Conservation (phyloP, 805 yeast species). For the Hanseniaspora lindneri region DNA sequence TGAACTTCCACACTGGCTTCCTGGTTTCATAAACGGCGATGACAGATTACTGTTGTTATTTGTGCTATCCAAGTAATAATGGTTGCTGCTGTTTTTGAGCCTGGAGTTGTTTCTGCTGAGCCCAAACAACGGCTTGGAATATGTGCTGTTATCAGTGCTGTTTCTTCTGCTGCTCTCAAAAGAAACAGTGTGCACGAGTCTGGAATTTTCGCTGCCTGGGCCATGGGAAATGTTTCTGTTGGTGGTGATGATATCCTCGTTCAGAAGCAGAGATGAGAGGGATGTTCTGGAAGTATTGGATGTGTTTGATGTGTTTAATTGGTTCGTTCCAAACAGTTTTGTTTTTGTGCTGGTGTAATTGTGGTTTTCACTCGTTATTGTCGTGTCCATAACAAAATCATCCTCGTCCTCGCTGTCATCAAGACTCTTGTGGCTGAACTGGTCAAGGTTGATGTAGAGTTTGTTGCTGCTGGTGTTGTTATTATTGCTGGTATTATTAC, state of each 20-base stretch:
- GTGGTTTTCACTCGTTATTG: not conserved
- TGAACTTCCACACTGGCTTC: constrained; percentile 1
- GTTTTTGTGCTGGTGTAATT: not conserved
- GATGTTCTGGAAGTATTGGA: not conserved
- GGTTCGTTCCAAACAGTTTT: not conserved
- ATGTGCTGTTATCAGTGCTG: not conserved
- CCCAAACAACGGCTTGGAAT: not conserved
- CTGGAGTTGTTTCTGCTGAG: not conserved
- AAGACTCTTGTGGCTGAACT: not conserved
- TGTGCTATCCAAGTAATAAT: constrained; percentile 1
- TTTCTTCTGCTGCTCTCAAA: not conserved
- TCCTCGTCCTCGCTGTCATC: not conserved
- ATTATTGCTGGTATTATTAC: too few relatives aligned
- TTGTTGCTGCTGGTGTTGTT: too few relatives aligned
- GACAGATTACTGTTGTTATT: not conserved
- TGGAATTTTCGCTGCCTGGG: not conserved
- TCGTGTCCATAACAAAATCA: not conserved
- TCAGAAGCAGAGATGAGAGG: not conserved
- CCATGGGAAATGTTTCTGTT: not conserved
- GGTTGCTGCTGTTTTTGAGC: not conserved
- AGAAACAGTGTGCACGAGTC: too few relatives aligned
- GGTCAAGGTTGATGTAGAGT: not conserved
- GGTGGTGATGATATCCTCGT: not conserved
- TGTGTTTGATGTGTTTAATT: not conserved
- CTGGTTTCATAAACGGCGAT: constrained; percentile 3